These are phyloP conservation scores for Orbilia javanica DNA, from an alignment of 2,329 filamentous ascomycete genomes.

Conservation along the genomic window DNA sequence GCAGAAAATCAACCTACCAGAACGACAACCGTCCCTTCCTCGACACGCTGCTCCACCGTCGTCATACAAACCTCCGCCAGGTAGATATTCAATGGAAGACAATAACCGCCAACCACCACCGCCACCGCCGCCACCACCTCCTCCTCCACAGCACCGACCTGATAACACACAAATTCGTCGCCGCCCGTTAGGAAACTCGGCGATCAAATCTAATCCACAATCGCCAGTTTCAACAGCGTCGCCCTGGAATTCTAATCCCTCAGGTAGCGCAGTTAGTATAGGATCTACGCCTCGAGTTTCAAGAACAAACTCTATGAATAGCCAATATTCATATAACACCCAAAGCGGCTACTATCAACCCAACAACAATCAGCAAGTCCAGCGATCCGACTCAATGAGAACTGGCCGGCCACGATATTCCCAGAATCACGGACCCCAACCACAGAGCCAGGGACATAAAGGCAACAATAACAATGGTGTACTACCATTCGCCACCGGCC, in stretches of 20 bases:
- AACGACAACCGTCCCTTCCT: conserved; percentile 41
- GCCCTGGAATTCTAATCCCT: conserved; percentile 13
- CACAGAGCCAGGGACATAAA: conserved; percentile 3
- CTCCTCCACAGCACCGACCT: not conserved
- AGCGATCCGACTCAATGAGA: conserved; percentile 31
- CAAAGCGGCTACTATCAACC: conserved; percentile 34
- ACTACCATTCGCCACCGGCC: conserved; percentile 43
- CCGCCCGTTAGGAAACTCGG: conserved; percentile 46
- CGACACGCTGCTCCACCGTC: conserved; percentile 49
- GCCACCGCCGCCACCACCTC: not conserved
- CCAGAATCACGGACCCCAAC: not conserved
- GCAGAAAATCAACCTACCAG: conserved; percentile 23
- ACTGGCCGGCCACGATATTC: conserved; percentile 1
- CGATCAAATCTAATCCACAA: conserved; percentile 38
- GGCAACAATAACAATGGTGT: conserved; percentile 12
- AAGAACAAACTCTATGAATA: conserved; percentile 50
- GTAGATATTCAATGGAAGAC: conserved; percentile 43
- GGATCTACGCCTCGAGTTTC: conserved; percentile 12
- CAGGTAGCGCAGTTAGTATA: conserved; percentile 3
- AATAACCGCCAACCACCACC: conserved; percentile 14
- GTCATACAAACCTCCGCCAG: conserved; percentile 45
- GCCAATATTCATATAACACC: conserved; percentile 39
- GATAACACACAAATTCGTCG: conserved; percentile 31
- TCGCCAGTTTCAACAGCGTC: conserved; percentile 20
- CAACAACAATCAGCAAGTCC: conserved; percentile 18